A percentile compares a stretch with the other conserved stretches of the same genome.
phyloP scores from a whole-genome alignment of 805 yeast genomes.

The Hanseniaspora lachancei region DNA sequence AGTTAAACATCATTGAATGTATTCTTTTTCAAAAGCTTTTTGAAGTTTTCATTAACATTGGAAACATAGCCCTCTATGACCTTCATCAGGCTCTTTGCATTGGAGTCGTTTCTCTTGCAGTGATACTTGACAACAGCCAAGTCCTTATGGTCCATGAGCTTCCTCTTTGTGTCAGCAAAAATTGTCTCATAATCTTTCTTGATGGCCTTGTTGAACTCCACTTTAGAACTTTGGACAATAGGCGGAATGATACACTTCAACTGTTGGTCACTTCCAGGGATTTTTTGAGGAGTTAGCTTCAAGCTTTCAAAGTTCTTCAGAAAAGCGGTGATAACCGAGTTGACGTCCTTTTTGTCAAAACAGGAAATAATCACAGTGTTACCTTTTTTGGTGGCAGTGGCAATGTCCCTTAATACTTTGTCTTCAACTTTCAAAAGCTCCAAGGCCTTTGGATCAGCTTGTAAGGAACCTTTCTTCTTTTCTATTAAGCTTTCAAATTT shows the following conservation, averaged over 20 bases:
- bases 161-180: slow-evolving; percentile 44
- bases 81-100: slow-evolving; percentile 49
- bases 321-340: slow-evolving; percentile 57
- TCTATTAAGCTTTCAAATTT: slow-evolving; percentile 43
- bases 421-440: slow-evolving; percentile 43
- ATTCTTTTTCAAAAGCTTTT: slow-evolving; percentile 28
- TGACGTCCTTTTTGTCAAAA: slow-evolving; percentile 66
- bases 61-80: slow-evolving; percentile 51
- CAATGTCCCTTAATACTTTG: slow-evolving; percentile 46
- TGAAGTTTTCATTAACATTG: slow-evolving; percentile 43
- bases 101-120: slow-evolving; percentile 34
- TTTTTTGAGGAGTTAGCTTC: slow-evolving; percentile 70
- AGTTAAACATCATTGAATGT: background rate
- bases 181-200: slow-evolving; percentile 47
- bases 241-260: slow-evolving; percentile 66
- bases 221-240: slow-evolving; percentile 51
- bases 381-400: slow-evolving; percentile 60
- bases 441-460: slow-evolving; percentile 45
- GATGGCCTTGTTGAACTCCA: slow-evolving; percentile 47
- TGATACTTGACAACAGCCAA: slow-evolving; percentile 41
- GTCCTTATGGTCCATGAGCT: slow-evolving; percentile 44
- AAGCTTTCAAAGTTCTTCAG: slow-evolving; percentile 55
- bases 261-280: slow-evolving; percentile 57
- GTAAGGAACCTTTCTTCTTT: slow-evolving; percentile 40
- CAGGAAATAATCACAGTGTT: slow-evolving; percentile 61